A percentile compares a stretch with the other conserved stretches of the same genome.
These are phyloP conservation scores for Olyra latifolia DNA, from an alignment of 176 grass and related monocot species.

Conservation along the genomic window DNA sequence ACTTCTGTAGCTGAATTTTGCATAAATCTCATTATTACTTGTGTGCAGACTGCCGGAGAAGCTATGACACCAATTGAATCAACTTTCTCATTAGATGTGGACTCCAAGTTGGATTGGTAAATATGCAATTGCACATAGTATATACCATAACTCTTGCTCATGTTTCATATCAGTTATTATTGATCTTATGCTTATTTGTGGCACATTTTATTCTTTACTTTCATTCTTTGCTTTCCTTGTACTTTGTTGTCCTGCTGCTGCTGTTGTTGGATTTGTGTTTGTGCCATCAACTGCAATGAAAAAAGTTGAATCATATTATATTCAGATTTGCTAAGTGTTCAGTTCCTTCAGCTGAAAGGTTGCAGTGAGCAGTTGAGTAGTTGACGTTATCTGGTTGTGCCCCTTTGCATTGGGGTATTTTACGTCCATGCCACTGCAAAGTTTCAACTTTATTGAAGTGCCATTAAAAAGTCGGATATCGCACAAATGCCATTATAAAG, in stretches of 20 bases:
- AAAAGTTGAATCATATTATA: background rate
- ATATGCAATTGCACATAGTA: constrained; percentile 15
- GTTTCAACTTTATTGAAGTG: too few species aligned
- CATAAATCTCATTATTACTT: constrained; percentile 24
- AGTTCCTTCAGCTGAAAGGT: constrained; percentile 13
- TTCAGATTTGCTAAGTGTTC: constrained; percentile 7
- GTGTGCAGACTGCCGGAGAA: constrained; percentile 87
- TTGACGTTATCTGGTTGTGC: constrained; percentile 23
- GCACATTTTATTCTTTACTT: background rate
- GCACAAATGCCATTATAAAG: too few species aligned
- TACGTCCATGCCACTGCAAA: too few species aligned
- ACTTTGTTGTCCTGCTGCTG: background rate
- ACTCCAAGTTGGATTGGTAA: constrained; percentile 99
- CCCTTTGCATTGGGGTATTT: background rate
- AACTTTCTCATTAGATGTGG: constrained; percentile 97
- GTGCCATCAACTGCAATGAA: background rate
- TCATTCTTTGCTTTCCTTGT: background rate
- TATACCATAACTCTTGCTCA: constrained; percentile 19
- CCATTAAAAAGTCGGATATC: too few species aligned
- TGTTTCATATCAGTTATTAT: constrained; percentile 7
- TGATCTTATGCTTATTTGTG: constrained; percentile 1
- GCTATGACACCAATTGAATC: constrained; percentile 99
- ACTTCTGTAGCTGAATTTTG: constrained; percentile 5
- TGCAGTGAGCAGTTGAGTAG: constrained; percentile 30
- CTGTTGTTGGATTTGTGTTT: background rate